A percentile compares a stretch with the other conserved stretches of the same genome.
These are phyloP conservation scores for Magnolia officinalis DNA, from an alignment of 164 flowering plant species.

Conservation along the genomic window DNA sequence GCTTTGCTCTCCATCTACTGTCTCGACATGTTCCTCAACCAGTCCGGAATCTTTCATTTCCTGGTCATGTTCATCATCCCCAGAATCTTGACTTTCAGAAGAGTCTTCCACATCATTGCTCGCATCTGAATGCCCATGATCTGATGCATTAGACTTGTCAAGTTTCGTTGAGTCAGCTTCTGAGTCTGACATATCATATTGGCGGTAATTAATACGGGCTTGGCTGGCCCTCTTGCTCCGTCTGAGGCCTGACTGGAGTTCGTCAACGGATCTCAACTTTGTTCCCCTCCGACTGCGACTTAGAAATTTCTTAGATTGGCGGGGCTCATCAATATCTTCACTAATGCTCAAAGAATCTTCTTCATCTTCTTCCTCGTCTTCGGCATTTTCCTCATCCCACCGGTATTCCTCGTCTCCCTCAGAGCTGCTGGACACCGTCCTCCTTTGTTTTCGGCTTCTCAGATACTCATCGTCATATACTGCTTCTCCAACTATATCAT, in stretches of 20 bases:
- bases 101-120: constrained; percentile 56
- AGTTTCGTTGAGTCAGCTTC: constrained; percentile 60
- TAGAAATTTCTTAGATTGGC: constrained; percentile 41
- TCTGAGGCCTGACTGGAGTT: constrained; percentile 72
- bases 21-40: constrained; percentile 25
- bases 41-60: constrained; percentile 43
- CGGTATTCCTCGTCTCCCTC: constrained; percentile 95
- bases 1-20: constrained; percentile 36
- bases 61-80: constrained; percentile 37
- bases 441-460: constrained; percentile 57
- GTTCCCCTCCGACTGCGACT: constrained; percentile 63
- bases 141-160: constrained; percentile 42
- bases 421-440: constrained; percentile 67
- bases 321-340: constrained; percentile 74
- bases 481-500: constrained; percentile 97
- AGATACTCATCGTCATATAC: constrained; percentile 93
- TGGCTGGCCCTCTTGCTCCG: constrained; percentile 86
- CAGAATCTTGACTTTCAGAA: constrained; percentile 48
- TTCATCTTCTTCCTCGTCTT: constrained; percentile 90
- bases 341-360: constrained; percentile 56
- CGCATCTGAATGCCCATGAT: constrained; percentile 39
- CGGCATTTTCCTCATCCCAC: constrained; percentile 79
- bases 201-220: constrained; percentile 72
- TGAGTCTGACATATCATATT: constrained; percentile 76
- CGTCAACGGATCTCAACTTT: constrained; percentile 65